phyloP scores from a whole-genome alignment of 2,329 filamentous ascomycete species.

The Fusarium virguliforme region DNA sequence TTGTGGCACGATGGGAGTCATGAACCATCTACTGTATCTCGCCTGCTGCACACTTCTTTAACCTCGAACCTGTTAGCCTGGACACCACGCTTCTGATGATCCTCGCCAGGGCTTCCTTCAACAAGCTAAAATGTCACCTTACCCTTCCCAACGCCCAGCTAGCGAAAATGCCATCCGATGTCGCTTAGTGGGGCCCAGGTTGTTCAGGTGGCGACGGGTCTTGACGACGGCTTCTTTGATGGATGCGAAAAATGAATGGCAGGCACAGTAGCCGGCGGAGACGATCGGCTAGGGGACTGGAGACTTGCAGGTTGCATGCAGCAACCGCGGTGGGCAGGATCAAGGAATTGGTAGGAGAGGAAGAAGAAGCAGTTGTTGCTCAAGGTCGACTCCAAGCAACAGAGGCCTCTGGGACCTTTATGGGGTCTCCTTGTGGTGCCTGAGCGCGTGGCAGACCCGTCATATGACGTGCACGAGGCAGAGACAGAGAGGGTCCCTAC shows the following conservation, averaged over 20 bases:
- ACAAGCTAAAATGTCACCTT: constrained; percentile 15
- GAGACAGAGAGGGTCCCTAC: constrained; percentile 13
- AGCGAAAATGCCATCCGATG: constrained; percentile 11
- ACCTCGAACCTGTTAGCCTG: constrained; percentile 9
- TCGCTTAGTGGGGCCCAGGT: constrained; percentile 12
- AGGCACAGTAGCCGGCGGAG: constrained; percentile 14
- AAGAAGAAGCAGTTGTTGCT: background rate
- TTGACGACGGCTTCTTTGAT: background rate
- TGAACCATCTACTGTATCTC: constrained; percentile 3
- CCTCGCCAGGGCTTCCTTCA: background rate
- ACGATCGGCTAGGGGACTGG: constrained; percentile 18
- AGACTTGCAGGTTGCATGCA: constrained; percentile 38
- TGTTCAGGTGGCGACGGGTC: background rate
- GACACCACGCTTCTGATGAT: background rate
- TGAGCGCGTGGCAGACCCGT: constrained; percentile 24
- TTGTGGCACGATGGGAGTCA: background rate
- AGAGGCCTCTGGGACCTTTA: constrained; percentile 20
- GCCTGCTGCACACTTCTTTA: background rate
- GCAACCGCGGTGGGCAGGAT: constrained; percentile 5
- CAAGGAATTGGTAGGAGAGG: constrained; percentile 2
- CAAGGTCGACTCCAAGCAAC: too few species aligned
- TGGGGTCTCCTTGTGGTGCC: constrained; percentile 1
- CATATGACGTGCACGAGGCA: constrained; percentile 40
- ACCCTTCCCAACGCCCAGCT: constrained; percentile 11
- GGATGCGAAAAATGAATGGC: constrained; percentile 12